Percentiles rank a stretch among this genome's conserved stretches.
phyloP scores from a whole-genome alignment of 148 eudicot species.

The Pouteria glomerata region DNA sequence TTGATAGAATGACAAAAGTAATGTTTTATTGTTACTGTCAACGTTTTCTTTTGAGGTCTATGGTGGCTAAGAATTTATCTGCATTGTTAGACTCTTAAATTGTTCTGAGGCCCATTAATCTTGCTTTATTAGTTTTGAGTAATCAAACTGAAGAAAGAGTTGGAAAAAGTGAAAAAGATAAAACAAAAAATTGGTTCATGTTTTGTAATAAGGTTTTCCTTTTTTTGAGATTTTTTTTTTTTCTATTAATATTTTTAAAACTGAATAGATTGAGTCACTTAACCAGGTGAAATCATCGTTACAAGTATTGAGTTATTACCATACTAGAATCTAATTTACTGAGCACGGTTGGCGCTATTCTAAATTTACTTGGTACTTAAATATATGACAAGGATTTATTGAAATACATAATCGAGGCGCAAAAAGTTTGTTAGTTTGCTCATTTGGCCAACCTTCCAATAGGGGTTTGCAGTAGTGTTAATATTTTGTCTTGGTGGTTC shows the following conservation, averaged over 20 bases:
- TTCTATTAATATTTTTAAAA: background rate
- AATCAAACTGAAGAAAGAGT: background rate
- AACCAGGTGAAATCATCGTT: too few species aligned
- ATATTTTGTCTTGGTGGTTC: background rate
- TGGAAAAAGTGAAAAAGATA: too few species aligned
- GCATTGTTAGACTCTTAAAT: conserved; percentile 6
- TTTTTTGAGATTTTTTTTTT: background rate
- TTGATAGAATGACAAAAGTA: background rate
- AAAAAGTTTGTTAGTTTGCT: background rate
- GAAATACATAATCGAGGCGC: background rate
- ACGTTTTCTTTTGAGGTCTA: background rate
- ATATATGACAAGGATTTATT: background rate
- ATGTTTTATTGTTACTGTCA: background rate
- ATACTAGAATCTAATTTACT: too few species aligned
- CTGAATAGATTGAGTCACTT: background rate
- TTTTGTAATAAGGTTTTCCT: background rate
- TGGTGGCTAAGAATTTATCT: conserved; percentile 10
- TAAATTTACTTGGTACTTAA: background rate
- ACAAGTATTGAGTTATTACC: too few species aligned
- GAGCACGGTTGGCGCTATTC: too few species aligned
- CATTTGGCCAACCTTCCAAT: background rate
- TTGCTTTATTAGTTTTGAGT: background rate
- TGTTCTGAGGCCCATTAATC: conserved; percentile 19
- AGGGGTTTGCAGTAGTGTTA: background rate
- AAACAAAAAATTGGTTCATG: too few species aligned